Evolutionary conservation across 1,284 basidiomycete species (phyloP).

Genomic region (Porphyrellus sp.): DNA sequence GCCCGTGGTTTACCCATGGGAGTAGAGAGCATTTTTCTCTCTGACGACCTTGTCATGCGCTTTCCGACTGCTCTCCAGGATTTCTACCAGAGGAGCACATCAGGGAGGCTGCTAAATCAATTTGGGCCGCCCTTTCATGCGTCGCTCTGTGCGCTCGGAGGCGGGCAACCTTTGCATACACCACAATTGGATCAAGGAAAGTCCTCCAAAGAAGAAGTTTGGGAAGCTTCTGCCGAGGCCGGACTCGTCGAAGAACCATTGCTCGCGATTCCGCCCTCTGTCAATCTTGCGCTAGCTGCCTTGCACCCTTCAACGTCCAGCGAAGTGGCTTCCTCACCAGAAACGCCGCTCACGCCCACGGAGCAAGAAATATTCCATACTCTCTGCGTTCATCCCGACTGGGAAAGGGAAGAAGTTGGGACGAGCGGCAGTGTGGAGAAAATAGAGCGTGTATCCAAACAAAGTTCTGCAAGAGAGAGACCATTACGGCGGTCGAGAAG

Average conservation of each 20-base stretch:
- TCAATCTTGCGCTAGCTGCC: slow-evolving; percentile 31
- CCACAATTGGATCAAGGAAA: slow-evolving; percentile 5
- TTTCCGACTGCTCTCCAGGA: slow-evolving; percentile 59
- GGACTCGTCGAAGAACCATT: slow-evolving; percentile 29
- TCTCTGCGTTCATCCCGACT: slow-evolving; percentile 57
- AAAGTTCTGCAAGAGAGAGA: slow-evolving; percentile 10
- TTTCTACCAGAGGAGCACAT: slow-evolving; percentile 46
- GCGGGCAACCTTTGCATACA: slow-evolving; percentile 14
- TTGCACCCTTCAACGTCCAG: slow-evolving; percentile 21
- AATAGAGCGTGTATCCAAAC: slow-evolving; percentile 1
- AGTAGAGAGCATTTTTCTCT: slow-evolving; percentile 52
- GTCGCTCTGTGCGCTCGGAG: slow-evolving; percentile 20
- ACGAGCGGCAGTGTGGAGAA: slow-evolving; percentile 2
- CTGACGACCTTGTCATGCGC: slow-evolving; percentile 53
- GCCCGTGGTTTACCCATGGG: slow-evolving; percentile 30
- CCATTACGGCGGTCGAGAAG: slow-evolving; percentile 62
- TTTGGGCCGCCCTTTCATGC: slow-evolving; percentile 45
- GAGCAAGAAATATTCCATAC: slow-evolving; percentile 68
- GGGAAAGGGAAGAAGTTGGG: slow-evolving; percentile 42
- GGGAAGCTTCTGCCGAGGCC: slow-evolving; percentile 22
- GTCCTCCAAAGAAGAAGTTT: slow-evolving; percentile 13
- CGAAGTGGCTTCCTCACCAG: slow-evolving; percentile 21
- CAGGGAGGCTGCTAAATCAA: slow-evolving; percentile 45
- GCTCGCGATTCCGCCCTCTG: slow-evolving; percentile 29
- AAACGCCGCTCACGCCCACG: slow-evolving; percentile 59